Evolutionary conservation across 805 yeast genomes (phyloP).

Genomic region (Candida caryicola): DNA sequence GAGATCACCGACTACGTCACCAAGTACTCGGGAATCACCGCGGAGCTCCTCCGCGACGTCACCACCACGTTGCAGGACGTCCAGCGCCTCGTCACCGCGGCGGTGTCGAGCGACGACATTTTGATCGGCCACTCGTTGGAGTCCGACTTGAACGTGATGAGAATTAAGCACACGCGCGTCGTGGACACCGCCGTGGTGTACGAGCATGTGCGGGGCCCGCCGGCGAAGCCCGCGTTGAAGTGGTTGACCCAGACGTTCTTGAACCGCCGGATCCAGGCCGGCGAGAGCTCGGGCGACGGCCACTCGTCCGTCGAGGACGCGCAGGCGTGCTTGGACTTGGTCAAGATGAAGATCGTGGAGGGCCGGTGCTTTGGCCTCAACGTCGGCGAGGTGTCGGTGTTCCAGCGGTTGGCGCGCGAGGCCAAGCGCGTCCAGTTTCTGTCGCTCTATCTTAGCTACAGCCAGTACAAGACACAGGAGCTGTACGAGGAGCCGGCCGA

Average conservation of each 20-base stretch:
- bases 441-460: constrained; percentile 25
- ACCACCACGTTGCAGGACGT: constrained; percentile 66
- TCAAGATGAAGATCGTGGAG: constrained; percentile 62
- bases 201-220: constrained; percentile 83
- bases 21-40: constrained; percentile 81
- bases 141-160: constrained; percentile 71
- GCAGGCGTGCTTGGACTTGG: constrained; percentile 70
- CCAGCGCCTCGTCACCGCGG: constrained; percentile 51
- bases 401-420: constrained; percentile 8
- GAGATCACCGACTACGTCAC: constrained; percentile 81
- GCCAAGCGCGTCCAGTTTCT: constrained; percentile 6
- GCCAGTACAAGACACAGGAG: constrained; percentile 17
- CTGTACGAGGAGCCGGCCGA: constrained; percentile 14
- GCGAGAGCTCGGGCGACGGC: constrained; percentile 51
- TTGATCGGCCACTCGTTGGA: constrained; percentile 90
- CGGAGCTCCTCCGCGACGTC: constrained; percentile 57
- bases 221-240: constrained; percentile 73
- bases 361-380: constrained; percentile 63
- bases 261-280: constrained; percentile 60
- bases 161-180: constrained; percentile 66
- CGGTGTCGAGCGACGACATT: constrained; percentile 57
- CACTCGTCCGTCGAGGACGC: constrained; percentile 91
- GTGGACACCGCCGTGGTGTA: constrained; percentile 78
- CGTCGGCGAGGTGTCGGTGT: constrained; percentile 22
- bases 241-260: constrained; percentile 62